Conservation (phyloP, 352 stramenopile genomes). For the Pseudoperonospora humuli region DNA sequence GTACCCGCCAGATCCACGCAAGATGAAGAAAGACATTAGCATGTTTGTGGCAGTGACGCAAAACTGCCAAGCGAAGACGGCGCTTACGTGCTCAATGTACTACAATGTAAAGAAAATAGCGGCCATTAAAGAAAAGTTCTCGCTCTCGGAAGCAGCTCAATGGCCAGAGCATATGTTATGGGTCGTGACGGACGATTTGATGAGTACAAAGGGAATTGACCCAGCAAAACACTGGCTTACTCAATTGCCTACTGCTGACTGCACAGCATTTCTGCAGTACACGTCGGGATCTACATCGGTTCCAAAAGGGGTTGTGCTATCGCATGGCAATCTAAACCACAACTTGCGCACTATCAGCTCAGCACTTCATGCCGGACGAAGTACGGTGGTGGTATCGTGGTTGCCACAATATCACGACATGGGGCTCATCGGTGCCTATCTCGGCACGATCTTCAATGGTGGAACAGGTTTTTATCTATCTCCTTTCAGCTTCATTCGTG, state of each 20-base stretch:
- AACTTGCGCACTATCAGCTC: constrained; percentile 95
- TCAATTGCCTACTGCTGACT: constrained; percentile 31
- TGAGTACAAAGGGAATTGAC: constrained; percentile 41
- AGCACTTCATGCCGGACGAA: constrained; percentile 80
- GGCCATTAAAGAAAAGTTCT: constrained; percentile 77
- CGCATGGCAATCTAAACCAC: constrained; percentile 94
- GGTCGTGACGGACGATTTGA: constrained; percentile 77
- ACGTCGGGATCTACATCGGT: constrained; percentile 96
- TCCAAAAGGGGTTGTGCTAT: constrained; percentile 98
- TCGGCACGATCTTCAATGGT: constrained; percentile 76
- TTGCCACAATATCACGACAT: constrained; percentile 99
- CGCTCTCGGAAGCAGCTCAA: constrained; percentile 39
- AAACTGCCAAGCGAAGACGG: constrained; percentile 86
- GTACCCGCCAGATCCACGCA: constrained; percentile 87
- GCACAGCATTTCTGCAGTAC: constrained; percentile 98
- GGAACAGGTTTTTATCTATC: constrained; percentile 96
- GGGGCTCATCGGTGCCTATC: constrained; percentile 95
- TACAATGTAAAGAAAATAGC: constrained; percentile 92
- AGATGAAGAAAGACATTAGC: constrained; percentile 92
- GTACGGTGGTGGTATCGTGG: constrained; percentile 96
- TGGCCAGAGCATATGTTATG: constrained; percentile 88
- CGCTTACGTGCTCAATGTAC: constrained; percentile 91
- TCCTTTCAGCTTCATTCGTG: constrained; percentile 95
- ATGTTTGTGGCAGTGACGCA: constrained; percentile 93
- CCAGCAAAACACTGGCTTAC: constrained; percentile 35